Evolutionary conservation across 768 basidiomycete species (phyloP).

Genomic region (Rubroboletus pulcherrimus): DNA sequence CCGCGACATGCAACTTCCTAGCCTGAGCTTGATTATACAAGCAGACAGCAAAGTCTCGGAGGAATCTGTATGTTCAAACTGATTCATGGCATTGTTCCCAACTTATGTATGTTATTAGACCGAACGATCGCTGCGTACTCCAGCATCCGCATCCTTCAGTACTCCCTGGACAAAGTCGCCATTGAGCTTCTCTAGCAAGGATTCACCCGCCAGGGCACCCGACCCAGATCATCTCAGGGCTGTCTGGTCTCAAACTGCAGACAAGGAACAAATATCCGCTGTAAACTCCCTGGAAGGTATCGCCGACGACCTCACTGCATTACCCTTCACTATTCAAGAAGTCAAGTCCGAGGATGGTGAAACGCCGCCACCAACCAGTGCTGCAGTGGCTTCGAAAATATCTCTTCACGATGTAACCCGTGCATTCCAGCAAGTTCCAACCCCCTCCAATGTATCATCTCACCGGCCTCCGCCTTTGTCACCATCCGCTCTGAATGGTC

Average conservation of each 20-base stretch:
- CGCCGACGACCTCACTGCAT: slow-evolving; percentile 72
- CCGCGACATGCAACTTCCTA: slow-evolving; percentile 13
- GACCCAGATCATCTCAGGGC: slow-evolving; percentile 85
- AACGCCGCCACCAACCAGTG: slow-evolving; percentile 65
- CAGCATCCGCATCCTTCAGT: slow-evolving; percentile 36
- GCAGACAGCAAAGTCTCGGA: slow-evolving; percentile 51
- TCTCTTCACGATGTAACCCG: slow-evolving; percentile 79
- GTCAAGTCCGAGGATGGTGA: slow-evolving; percentile 85
- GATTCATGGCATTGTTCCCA: not conserved
- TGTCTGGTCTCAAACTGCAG: slow-evolving; percentile 77
- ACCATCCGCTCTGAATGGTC: slow-evolving; percentile 40
- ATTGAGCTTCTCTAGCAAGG: slow-evolving; percentile 57
- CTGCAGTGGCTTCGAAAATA: slow-evolving; percentile 63
- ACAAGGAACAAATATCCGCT: slow-evolving; percentile 60
- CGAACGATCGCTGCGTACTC: slow-evolving; percentile 46
- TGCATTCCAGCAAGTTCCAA: slow-evolving; percentile 83
- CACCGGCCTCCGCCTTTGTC: slow-evolving; percentile 49
- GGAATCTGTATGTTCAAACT: slow-evolving; percentile 44
- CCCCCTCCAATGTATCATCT: slow-evolving; percentile 46
- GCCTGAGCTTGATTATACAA: slow-evolving; percentile 24
- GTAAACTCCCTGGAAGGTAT: slow-evolving; percentile 84
- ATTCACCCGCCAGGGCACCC: slow-evolving; percentile 62
- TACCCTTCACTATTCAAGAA: slow-evolving; percentile 80
- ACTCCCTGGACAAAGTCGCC: slow-evolving; percentile 52
- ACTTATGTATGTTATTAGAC: slow-evolving; percentile 29